Percentiles rank a stretch among this genome's conserved stretches.
Evolutionary conservation across 768 basidiomycete species (phyloP).

Genomic region (Leccinum boreale): DNA sequence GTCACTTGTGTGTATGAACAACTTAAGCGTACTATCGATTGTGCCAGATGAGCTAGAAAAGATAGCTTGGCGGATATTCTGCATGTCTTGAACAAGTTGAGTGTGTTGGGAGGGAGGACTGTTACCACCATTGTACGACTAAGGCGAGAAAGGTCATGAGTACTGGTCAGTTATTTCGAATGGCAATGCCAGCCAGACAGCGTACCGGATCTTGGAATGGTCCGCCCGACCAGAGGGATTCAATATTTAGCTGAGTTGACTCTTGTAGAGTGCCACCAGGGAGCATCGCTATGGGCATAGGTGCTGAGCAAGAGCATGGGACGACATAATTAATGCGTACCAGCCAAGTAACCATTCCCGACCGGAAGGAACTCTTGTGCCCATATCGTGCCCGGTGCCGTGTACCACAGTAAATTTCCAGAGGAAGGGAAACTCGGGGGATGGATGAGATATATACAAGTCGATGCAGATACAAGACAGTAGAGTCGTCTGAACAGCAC

Average conservation of each 20-base stretch:
- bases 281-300: constrained; percentile 49
- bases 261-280: constrained; percentile 61
- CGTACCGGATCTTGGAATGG: constrained; percentile 63
- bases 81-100: constrained; percentile 47
- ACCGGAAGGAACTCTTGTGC: constrained; percentile 60
- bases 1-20: background rate
- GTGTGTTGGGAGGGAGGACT: constrained; percentile 43
- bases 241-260: constrained; percentile 66
- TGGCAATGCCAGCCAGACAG: background rate
- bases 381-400: constrained; percentile 51
- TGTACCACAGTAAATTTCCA: constrained; percentile 79
- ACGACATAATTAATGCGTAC: constrained; percentile 29
- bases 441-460: constrained; percentile 14
- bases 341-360: constrained; percentile 72
- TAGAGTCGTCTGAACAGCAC: constrained; percentile 17
- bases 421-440: constrained; percentile 58
- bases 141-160: background rate
- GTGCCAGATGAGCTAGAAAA: constrained; percentile 58
- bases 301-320: background rate
- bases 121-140: constrained; percentile 72
- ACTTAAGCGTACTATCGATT: constrained; percentile 43
- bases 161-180: background rate
- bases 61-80: constrained; percentile 50
- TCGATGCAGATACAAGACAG: constrained; percentile 19
- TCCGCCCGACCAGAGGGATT: constrained; percentile 74